Evolutionary conservation across 2,329 filamentous ascomycete species (phyloP).

Genomic region (Beauveria australis): DNA sequence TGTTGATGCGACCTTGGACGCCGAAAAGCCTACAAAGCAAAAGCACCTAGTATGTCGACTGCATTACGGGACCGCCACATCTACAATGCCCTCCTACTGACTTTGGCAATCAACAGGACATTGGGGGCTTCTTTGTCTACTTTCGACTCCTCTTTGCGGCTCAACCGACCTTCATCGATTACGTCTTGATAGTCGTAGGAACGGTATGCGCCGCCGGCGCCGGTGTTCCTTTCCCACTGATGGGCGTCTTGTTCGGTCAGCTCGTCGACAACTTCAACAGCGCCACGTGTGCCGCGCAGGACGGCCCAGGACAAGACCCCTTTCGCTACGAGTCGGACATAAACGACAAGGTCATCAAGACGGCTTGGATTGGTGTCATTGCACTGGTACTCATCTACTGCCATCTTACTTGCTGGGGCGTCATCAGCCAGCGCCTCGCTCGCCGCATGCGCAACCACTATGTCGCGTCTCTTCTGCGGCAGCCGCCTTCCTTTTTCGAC

Average conservation of each 20-base stretch:
- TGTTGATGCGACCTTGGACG: neutral
- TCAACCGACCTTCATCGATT: constrained; percentile 26
- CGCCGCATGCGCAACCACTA: constrained; percentile 50
- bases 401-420: constrained; percentile 51
- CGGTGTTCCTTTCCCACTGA: constrained; percentile 48
- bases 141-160: constrained; percentile 30
- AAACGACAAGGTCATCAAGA: constrained; percentile 43
- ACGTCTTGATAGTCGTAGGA: constrained; percentile 24
- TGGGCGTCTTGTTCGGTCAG: constrained; percentile 50
- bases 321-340: constrained; percentile 22
- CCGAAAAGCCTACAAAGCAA: neutral
- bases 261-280: constrained; percentile 47
- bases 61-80: neutral
- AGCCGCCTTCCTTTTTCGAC: constrained; percentile 53
- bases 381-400: constrained; percentile 51
- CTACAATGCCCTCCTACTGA: neutral
- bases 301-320: constrained; percentile 15
- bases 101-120: neutral
- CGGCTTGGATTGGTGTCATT: constrained; percentile 52
- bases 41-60: neutral
- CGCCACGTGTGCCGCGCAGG: constrained; percentile 33
- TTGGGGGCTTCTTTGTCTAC: constrained; percentile 27
- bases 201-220: constrained; percentile 37
- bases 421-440: constrained; percentile 49
- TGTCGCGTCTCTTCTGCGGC: constrained; percentile 43